A percentile compares a stretch with the other conserved stretches of the same genome.
Evolutionary conservation across 176 grass and related monocot species (phyloP).

Genomic region (Zizania latifolia): DNA sequence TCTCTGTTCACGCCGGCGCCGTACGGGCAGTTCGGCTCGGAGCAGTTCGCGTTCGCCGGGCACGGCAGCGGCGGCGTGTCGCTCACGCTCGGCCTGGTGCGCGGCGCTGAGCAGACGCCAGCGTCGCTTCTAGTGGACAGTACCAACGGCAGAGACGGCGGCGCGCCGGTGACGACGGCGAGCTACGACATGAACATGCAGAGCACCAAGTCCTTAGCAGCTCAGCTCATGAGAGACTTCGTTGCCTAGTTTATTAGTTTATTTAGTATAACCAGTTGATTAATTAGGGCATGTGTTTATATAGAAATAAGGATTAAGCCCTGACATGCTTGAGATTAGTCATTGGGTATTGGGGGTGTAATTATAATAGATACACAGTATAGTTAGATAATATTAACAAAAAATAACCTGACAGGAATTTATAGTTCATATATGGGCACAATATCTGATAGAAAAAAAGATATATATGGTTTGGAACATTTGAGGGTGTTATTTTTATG

Average conservation of each 20-base stretch:
- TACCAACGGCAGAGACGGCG: constrained; percentile 30
- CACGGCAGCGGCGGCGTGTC: constrained; percentile 57
- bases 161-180: not conserved
- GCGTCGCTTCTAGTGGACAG: constrained; percentile 39
- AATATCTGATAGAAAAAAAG: not conserved
- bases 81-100: constrained; percentile 70
- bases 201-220: constrained; percentile 50
- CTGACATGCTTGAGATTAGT: constrained; percentile 26
- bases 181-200: constrained; percentile 67
- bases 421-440: constrained; percentile 6
- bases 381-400: not conserved
- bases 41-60: constrained; percentile 55
- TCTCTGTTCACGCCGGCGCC: constrained; percentile 30
- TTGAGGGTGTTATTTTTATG: too few relatives aligned
- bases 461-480: constrained; percentile 16
- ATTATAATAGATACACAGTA: constrained; percentile 24
- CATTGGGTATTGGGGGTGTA: too few relatives aligned
- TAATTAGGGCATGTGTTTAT: constrained; percentile 36
- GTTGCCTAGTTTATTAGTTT: constrained; percentile 29
- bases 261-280: too few relatives aligned
- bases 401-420: constrained; percentile 16
- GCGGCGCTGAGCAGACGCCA: constrained; percentile 43
- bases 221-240: constrained; percentile 69
- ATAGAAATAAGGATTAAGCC: constrained; percentile 33
- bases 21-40: constrained; percentile 52